Conservation (phyloP, 2,329 filamentous ascomycete species). For the Sarocladium strictum region DNA sequence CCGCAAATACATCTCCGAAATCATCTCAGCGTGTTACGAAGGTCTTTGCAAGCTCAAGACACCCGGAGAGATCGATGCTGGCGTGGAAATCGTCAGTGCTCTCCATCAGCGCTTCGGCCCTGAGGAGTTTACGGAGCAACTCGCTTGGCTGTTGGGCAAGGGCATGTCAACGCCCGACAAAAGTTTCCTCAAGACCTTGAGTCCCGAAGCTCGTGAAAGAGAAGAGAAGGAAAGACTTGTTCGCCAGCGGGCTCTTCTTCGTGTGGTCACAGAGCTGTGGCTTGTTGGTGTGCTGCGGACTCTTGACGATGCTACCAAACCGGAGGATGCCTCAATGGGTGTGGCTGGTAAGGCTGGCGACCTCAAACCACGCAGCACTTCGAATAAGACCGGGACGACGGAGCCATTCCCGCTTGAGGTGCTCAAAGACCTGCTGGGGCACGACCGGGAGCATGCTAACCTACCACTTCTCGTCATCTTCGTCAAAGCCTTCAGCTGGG, state of each 20-base stretch:
- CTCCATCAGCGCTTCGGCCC: constrained; percentile 93
- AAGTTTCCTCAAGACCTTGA: constrained; percentile 68
- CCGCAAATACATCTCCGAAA: constrained; percentile 95
- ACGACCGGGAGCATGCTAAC: constrained; percentile 89
- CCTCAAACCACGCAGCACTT: constrained; percentile 47
- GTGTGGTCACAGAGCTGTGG: constrained; percentile 94
- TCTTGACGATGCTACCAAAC: constrained; percentile 59
- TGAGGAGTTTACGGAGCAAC: constrained; percentile 79
- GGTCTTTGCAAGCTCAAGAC: constrained; percentile 88
- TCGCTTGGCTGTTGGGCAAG: constrained; percentile 88
- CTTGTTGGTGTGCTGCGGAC: constrained; percentile 83
- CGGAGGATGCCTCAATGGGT: constrained; percentile 58
- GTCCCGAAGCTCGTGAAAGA: constrained; percentile 78
- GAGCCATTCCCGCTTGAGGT: constrained; percentile 96
- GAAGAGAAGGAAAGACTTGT: constrained; percentile 92
- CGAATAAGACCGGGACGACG: constrained; percentile 58
- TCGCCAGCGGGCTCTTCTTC: constrained; percentile 77
- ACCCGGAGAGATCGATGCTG: constrained; percentile 84
- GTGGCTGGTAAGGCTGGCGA: constrained; percentile 57
- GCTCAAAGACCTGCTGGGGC: constrained; percentile 90
- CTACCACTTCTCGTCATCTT: constrained; percentile 89
- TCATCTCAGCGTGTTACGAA: constrained; percentile 92
- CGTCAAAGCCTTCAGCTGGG: constrained; percentile 94
- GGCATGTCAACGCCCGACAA: constrained; percentile 90
- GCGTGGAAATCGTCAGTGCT: constrained; percentile 90